Base-by-base conservation (phyloP, 345 rosid genomes). In the Euphorbia peplus region DNA sequence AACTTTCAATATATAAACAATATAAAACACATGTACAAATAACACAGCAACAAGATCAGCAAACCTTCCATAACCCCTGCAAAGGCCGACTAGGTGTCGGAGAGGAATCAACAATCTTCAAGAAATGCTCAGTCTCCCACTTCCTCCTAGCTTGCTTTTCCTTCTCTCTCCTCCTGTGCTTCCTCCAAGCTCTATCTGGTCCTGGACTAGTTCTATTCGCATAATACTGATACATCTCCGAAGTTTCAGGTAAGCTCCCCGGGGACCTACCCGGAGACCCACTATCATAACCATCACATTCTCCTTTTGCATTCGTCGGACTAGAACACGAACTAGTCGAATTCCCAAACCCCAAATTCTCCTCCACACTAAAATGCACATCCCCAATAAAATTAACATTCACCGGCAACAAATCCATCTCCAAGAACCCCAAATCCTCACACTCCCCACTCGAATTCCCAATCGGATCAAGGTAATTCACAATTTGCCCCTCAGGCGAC, bases 31-130 rank as follows among this genome's bases (percentile, higher is more conserved):
- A 9, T 12, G 13, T 41, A 29, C 1, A 30, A 30, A 37, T 24
- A 26, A 29, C n/a, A 41, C 42, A 24, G 66, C 51, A 70, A 37
- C 32, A 25, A 61, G 0, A 4, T 44, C 42, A 1, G 15, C 63
- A 68, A 73, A 89, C 96, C 98, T 91, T 90, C 97, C 96, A 91
- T 35, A 91, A 76, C 21, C 97, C 98, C 79, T 93, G 97, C 78
- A 93, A 72, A 4, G 96, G 98, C 60, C 86, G 86, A 19, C 81
- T 63, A 1, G 69, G 60, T 2, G 89, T 88, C 46, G 98, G 93
- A 0, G 83, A 88, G 79, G 75, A 89, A 80, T 89, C 84, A 37
- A 64, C 44, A 62, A 93, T 85, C 84, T 85, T 93, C 60, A 93
- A 79, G 63, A 91, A 93, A 75, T 91, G 93, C 78, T 88, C 91